Percentiles rank a stretch among this genome's conserved stretches.
Conservation (phyloP, 1,139 yeast genomes). For the Petasospora rhodanensis region DNA sequence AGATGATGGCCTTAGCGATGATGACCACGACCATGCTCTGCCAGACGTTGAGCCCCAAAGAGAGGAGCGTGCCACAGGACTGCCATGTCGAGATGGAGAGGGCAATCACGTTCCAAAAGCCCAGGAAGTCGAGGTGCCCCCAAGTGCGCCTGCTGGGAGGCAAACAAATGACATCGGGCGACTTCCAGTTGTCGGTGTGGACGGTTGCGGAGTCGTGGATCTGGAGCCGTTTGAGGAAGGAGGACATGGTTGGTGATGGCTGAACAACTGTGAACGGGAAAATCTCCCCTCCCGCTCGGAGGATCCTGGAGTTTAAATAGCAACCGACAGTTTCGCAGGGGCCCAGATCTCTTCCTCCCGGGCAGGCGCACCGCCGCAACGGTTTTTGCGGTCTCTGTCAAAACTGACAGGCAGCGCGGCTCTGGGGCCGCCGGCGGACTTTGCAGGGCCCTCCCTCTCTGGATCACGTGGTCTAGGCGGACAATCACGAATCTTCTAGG, state of each 20-base stretch:
- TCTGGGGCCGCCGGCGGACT: no score
- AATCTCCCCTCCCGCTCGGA: no score
- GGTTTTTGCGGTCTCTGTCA: no score
- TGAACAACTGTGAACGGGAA: no score
- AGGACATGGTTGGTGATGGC: slow-evolving; percentile 4
- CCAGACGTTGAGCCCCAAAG: slow-evolving; percentile 32
- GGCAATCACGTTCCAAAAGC: slow-evolving; percentile 33
- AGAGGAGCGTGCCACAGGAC: slow-evolving; percentile 28
- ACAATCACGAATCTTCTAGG: no score
- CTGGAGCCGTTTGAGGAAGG: slow-evolving; percentile 10
- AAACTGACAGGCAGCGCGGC: no score
- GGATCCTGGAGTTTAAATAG: no score
- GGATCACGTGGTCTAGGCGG: no score
- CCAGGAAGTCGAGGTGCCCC: slow-evolving; percentile 31
- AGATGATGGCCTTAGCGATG: slow-evolving; percentile 31
- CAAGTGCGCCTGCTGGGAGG: slow-evolving; percentile 33
- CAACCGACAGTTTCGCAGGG: no score
- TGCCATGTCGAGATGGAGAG: slow-evolving; percentile 30
- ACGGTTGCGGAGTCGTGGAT: slow-evolving; percentile 20
- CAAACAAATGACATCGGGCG: slow-evolving; percentile 34
- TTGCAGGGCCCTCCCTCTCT: no score
- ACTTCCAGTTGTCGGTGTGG: slow-evolving; percentile 25
- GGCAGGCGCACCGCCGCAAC: no score
- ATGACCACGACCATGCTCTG: slow-evolving; percentile 33
- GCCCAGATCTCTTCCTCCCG: no score